Base-by-base conservation (phyloP, 2,329 filamentous ascomycete species). In the Venturiaceae sp. region DNA sequence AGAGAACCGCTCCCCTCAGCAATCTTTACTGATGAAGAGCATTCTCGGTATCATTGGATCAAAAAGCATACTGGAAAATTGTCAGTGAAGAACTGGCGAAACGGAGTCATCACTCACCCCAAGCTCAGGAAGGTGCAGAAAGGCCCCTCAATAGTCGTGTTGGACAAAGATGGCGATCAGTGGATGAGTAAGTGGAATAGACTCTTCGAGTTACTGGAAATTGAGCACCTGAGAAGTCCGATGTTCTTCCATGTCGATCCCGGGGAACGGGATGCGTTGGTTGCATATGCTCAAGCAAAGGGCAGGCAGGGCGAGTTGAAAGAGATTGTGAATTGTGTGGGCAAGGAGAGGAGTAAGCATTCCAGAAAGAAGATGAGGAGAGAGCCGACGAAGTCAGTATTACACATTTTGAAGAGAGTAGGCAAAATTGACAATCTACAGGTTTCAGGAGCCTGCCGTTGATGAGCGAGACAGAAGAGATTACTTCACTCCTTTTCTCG, bases 201-300 rank as follows among this genome's bases (percentile, higher is more conserved):
- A 14, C 78, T 87, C 3, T 92, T 92, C 71, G 75, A 78, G 33
- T 81, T 80, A 2, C 82, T 90, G 47, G 80, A 84, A 53, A 92
- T 92, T 52, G 77, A 80, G 1, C 83, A 91, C 64, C 74, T 94
- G 39, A 79, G 88, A 16, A 91, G 87, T 63, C 88, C 87, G 0
- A 88, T 92, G 85, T 87, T 92, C 66, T 92, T 90, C 74, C 88
- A 94, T 66, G 78, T 89, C 14, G 88, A 92, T 66, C 88, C 88
- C 0, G 77, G 81, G 1, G 88, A 92, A 69, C 77, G 87, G 1
- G 88, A 92, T 72, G 85, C 85, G 0, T 72, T 92, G 64, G 72
- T 92, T 23, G 85, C 83, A 1, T 88, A 85, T 70, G 80, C 86
- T 0, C 83, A 87, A 64, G 77, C 81, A 59, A 75, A 80, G 19